Evolutionary conservation across 1,284 basidiomycete species (phyloP).

Genomic region (Ustilago crameri): DNA sequence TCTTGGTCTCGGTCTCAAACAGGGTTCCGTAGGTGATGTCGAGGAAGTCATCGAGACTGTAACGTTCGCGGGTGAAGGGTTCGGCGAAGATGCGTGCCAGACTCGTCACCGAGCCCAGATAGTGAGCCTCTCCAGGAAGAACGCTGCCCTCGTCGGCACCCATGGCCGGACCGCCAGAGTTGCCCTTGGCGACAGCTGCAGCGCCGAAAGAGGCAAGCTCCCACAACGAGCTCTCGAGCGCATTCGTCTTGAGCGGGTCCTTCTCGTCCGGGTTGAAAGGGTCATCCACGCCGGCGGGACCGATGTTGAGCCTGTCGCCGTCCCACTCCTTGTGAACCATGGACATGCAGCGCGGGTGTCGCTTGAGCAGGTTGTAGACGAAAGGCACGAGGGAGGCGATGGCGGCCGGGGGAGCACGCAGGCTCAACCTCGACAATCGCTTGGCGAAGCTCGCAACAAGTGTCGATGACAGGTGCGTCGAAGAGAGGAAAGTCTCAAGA

Average conservation of each 20-base stretch:
- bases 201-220: constrained; percentile 80
- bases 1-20: constrained; percentile 84
- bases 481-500: constrained; percentile 87
- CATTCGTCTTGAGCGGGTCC: constrained; percentile 81
- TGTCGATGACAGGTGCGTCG: constrained; percentile 88
- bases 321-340: constrained; percentile 79
- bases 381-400: constrained; percentile 91
- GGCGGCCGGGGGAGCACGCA: constrained; percentile 87
- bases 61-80: constrained; percentile 90
- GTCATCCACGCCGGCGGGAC: constrained; percentile 53
- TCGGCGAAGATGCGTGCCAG: constrained; percentile 87
- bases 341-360: constrained; percentile 87
- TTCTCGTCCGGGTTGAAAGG: constrained; percentile 77
- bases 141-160: constrained; percentile 27
- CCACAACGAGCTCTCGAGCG: constrained; percentile 89
- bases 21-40: constrained; percentile 96
- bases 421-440: constrained; percentile 83
- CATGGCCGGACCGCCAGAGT: constrained; percentile 21
- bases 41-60: constrained; percentile 93
- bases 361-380: constrained; percentile 92
- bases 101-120: constrained; percentile 84
- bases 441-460: constrained; percentile 95
- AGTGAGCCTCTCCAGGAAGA: constrained; percentile 75
- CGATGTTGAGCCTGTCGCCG: constrained; percentile 59
- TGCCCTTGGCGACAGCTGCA: constrained; percentile 21